Evolutionary conservation across 352 stramenopile genomes (phyloP), one percentile per base, ranked within the genome.

Genomic region (Peronospora farinosa): DNA sequence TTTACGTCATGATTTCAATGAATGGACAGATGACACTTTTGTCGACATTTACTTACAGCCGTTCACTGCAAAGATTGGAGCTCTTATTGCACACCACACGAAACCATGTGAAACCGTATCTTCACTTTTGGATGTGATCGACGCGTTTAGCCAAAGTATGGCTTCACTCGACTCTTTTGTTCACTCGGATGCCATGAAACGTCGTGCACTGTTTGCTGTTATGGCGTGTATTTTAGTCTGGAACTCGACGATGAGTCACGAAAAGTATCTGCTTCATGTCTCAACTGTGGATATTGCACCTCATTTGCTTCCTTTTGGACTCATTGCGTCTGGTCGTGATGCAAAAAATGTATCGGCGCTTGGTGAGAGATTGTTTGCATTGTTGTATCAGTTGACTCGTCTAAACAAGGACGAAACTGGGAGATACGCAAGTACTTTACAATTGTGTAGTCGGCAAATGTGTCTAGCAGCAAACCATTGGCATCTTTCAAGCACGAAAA

Each of bases 71-170:
- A 38, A 36, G 21, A 43, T 68, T 11, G 54, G 54, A 5, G 58
- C 41, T 11, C 39, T 67, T 7, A 31, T 72, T 47, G 54, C 63
- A 0, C 41, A 54, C 10, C 28, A 60, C 41, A 62, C 41, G 2
- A 51, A 15, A 33, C 57, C 59, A 28, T 49, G 23, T 6, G 62
- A 69, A 27, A 67, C 40, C 15, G 51, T 64, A 21, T 69, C 65
- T 17, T 60, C 43, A 19, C 49, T 74, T 38, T 38, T 74, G 33
- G 65, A 74, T 19, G 36, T 66, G 5, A 17, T 74, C 19, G 65
- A 74, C 44, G 44, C 44, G 11, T 69, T 70, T 30, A 54, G 51
- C 38, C 50, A 51, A 9, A 43, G 42, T 7, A 47, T 65, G 31
- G 45, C 55, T 23, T 47, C 51, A 13, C 15, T 51, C n/a, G 32